Evolutionary conservation across 202 grass and related monocot genomes (phyloP).

Genomic region (Saccharum hybrid): DNA sequence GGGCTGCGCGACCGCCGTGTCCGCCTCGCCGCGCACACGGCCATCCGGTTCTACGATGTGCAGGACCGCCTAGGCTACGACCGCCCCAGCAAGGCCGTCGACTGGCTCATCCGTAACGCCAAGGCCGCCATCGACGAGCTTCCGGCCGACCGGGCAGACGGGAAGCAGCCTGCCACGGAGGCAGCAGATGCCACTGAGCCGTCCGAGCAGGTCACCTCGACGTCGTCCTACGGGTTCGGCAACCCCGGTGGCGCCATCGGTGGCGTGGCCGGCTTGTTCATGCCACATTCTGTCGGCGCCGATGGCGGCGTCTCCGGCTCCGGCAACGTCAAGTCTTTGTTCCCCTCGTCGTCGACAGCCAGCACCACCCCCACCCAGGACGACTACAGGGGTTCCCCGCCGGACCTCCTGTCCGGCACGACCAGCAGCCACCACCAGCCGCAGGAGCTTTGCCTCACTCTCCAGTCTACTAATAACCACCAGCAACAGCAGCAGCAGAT

Average conservation of each 20-base stretch:
- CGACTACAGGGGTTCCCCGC: constrained; percentile 73
- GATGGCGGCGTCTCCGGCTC: constrained; percentile 52
- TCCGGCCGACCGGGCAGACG: constrained; percentile 56
- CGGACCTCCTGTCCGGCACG: constrained; percentile 67
- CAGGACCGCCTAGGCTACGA: constrained; percentile 92
- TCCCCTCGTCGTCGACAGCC: constrained; percentile 64
- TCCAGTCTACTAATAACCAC: constrained; percentile 63
- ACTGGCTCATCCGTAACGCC: constrained; percentile 92
- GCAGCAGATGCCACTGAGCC: constrained; percentile 35
- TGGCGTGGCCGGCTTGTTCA: constrained; percentile 43
- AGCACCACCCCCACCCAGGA: constrained; percentile 49
- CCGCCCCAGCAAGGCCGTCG: constrained; percentile 91
- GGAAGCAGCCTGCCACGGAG: constrained; percentile 35
- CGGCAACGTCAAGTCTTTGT: constrained; percentile 84
- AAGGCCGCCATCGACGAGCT: constrained; percentile 82
- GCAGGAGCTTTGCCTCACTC: constrained; percentile 92
- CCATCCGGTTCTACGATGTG: constrained; percentile 94
- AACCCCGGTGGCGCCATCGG: constrained; percentile 35
- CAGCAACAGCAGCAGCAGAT: constrained; percentile 72
- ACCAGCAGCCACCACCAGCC: constrained; percentile 62
- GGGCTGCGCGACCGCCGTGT: constrained; percentile 82
- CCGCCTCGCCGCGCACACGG: constrained; percentile 85
- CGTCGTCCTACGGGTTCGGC: constrained; percentile 59
- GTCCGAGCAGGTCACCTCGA: constrained; percentile 55
- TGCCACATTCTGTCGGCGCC: constrained; percentile 65